A percentile compares a stretch with the other conserved stretches of the same genome.
Conservation (phyloP, 371 early-diverging fungal genomes). For the Thermomucor indicae-seudaticae region DNA sequence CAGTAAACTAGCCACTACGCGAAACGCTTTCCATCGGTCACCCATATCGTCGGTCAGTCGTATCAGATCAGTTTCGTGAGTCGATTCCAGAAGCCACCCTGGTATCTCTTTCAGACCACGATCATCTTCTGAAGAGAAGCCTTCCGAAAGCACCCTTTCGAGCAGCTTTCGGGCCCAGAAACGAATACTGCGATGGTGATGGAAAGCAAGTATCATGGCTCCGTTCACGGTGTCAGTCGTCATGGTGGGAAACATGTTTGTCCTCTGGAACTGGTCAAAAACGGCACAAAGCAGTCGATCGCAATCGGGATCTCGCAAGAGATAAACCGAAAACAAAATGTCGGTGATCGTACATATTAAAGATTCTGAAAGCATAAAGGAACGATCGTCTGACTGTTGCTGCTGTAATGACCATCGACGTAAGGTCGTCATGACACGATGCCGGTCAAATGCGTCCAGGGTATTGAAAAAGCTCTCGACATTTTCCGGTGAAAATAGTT, state of each 20-base stretch:
- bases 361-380: constrained; percentile 9
- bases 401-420: background rate
- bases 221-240: constrained; percentile 8
- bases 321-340: constrained; percentile 14
- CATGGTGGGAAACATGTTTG: constrained; percentile 24
- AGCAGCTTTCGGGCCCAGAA: constrained; percentile 42
- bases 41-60: constrained; percentile 11
- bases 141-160: constrained; percentile 16
- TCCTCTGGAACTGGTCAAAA: constrained; percentile 26
- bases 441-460: constrained; percentile 25
- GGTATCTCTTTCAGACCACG: background rate
- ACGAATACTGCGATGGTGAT: constrained; percentile 31
- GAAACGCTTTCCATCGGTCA: constrained; percentile 35
- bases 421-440: constrained; percentile 15
- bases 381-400: background rate
- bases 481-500: constrained; percentile 23
- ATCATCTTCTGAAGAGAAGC: background rate
- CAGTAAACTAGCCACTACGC: constrained; percentile 8
- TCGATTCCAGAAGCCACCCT: background rate
- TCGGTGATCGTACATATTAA: constrained; percentile 29
- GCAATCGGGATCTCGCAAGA: constrained; percentile 8
- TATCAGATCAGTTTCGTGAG: constrained; percentile 5
- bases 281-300: constrained; percentile 19
- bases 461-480: constrained; percentile 29
- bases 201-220: constrained; percentile 19